phyloP scores from a whole-genome alignment of 2,329 filamentous ascomycete genomes.

The Aureobasidium namibiae region DNA sequence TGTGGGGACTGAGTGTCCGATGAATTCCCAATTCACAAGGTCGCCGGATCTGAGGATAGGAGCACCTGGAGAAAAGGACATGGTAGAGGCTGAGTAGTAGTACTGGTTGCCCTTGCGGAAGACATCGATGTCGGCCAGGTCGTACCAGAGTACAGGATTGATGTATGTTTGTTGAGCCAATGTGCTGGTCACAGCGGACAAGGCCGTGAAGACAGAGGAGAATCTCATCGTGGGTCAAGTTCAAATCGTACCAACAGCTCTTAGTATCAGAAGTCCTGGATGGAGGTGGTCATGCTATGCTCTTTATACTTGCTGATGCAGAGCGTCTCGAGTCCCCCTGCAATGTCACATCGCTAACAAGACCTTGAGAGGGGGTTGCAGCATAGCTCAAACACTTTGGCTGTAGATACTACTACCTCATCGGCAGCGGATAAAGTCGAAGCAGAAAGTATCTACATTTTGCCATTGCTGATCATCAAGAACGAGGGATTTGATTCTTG shows the following conservation, averaged over 20 bases:
- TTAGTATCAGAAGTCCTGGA: background rate
- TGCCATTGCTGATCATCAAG: background rate
- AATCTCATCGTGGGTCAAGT: background rate
- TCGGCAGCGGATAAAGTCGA: background rate
- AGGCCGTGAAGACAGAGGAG: background rate
- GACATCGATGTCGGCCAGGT: constrained; percentile 49
- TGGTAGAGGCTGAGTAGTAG: constrained; percentile 50
- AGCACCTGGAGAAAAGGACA: constrained; percentile 50
- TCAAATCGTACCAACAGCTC: background rate
- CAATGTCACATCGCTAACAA: background rate
- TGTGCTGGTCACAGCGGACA: background rate
- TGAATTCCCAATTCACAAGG: constrained; percentile 43
- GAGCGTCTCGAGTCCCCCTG: background rate
- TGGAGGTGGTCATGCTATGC: background rate
- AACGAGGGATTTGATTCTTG: background rate
- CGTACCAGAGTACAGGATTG: constrained; percentile 49
- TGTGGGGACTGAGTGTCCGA: constrained; percentile 31
- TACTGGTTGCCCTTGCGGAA: constrained; percentile 42
- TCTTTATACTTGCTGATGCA: background rate
- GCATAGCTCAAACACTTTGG: background rate
- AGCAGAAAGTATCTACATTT: background rate
- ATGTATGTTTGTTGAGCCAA: constrained; percentile 24
- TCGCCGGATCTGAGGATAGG: constrained; percentile 49
- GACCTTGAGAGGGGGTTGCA: background rate
- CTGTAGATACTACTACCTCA: background rate